Evolutionary conservation across 1,284 basidiomycete genomes (phyloP).

Genomic region (Rugosomyces carneus): DNA sequence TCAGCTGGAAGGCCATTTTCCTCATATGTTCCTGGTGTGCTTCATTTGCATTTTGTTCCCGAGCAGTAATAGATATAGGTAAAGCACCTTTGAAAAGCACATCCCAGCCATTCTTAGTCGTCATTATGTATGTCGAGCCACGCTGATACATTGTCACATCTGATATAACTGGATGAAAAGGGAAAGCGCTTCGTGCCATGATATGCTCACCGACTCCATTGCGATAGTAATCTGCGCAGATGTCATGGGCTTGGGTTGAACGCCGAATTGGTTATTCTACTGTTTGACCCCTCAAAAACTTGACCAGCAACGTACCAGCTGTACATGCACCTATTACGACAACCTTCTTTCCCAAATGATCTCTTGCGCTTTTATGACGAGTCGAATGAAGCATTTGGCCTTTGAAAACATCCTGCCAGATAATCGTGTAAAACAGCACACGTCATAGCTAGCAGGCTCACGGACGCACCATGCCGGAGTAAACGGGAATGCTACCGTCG

Average conservation of each 20-base stretch:
- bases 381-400: constrained; percentile 55
- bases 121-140: constrained; percentile 38
- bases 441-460: not conserved
- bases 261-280: not conserved
- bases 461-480: constrained; percentile 30
- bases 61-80: too few relatives aligned
- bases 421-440: not conserved
- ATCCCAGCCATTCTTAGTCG: constrained; percentile 27
- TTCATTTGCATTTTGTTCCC: too few relatives aligned
- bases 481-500: constrained; percentile 40
- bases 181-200: too few relatives aligned
- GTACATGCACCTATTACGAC: constrained; percentile 59
- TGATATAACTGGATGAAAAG: constrained; percentile 10
- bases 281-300: not conserved
- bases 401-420: constrained; percentile 41
- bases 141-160: constrained; percentile 43
- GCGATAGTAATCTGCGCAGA: constrained; percentile 25
- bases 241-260: constrained; percentile 25
- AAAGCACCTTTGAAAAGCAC: constrained; percentile 23
- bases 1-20: constrained; percentile 43
- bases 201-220: constrained; percentile 16
- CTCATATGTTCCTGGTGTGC: constrained; percentile 39
- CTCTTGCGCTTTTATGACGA: constrained; percentile 40
- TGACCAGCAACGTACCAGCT: constrained; percentile 33
- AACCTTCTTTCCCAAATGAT: constrained; percentile 55